Percentiles rank a stretch among this genome's conserved stretches.
Evolutionary conservation across 2,329 filamentous ascomycete genomes (phyloP).

Genomic region (Colletotrichum sp.): DNA sequence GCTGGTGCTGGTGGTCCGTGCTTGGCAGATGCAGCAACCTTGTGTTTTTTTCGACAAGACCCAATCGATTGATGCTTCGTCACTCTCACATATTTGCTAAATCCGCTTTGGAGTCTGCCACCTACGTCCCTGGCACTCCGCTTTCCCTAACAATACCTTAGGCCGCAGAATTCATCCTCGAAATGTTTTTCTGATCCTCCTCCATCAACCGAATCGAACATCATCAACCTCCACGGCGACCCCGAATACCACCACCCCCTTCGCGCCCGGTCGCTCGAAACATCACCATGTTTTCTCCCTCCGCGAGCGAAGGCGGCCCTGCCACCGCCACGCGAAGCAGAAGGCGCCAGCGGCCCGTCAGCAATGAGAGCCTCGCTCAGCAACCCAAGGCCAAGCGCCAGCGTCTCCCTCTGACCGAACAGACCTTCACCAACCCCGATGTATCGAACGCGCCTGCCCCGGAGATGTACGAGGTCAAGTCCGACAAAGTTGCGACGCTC

Average conservation of each 20-base stretch:
- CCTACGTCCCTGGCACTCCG: constrained; percentile 12
- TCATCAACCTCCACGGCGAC: constrained; percentile 18
- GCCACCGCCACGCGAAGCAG: constrained; percentile 65
- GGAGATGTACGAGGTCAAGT: constrained; percentile 63
- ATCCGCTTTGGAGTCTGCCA: constrained; percentile 13
- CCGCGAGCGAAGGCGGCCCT: constrained; percentile 55
- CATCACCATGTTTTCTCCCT: constrained; percentile 64
- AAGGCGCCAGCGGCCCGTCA: constrained; percentile 64
- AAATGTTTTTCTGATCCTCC: constrained; percentile 21
- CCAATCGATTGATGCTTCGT: constrained; percentile 30
- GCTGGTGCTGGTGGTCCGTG: constrained; percentile 33
- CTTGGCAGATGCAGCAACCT: constrained; percentile 37
- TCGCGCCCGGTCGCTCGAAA: constrained; percentile 16
- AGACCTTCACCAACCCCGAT: constrained; percentile 61
- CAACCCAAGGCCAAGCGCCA: constrained; percentile 70
- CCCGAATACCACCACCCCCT: neutral
- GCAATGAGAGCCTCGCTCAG: constrained; percentile 57
- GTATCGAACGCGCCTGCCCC: constrained; percentile 33
- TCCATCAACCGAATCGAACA: neutral
- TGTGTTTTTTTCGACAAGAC: constrained; percentile 32
- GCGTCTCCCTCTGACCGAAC: constrained; percentile 61
- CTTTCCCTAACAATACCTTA: constrained; percentile 9
- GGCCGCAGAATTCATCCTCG: constrained; percentile 20
- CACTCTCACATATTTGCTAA: constrained; percentile 25
- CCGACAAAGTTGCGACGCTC: constrained; percentile 53